Evolutionary conservation across 768 basidiomycete genomes (phyloP).

Genomic region (Termitomyces sp.): DNA sequence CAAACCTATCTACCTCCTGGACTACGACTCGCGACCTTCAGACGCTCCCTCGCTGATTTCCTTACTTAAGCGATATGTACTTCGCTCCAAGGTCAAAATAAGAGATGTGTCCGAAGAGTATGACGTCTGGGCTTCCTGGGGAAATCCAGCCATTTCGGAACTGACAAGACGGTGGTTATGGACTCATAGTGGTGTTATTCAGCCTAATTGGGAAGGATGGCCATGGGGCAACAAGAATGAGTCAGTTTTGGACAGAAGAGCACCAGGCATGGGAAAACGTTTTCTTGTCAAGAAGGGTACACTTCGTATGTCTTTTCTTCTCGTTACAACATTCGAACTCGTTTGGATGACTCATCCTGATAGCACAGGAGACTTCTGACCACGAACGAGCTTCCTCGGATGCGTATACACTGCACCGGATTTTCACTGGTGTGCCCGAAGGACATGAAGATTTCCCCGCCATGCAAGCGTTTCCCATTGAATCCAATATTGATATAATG

Average conservation of each 20-base stretch:
- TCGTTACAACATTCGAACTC: background rate
- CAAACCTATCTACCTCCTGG: conserved; percentile 60
- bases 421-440: conserved; percentile 85
- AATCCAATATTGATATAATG: conserved; percentile 94
- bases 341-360: background rate
- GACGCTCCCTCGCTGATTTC: conserved; percentile 60
- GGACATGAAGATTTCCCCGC: conserved; percentile 75
- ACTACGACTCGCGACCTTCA: conserved; percentile 64
- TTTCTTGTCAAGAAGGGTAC: conserved; percentile 69
- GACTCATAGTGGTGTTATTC: conserved; percentile 73
- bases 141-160: conserved; percentile 31
- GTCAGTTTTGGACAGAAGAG: conserved; percentile 62
- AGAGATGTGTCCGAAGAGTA: conserved; percentile 75
- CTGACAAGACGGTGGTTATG: conserved; percentile 39
- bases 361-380: conserved; percentile 54
- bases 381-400: conserved; percentile 54
- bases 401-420: conserved; percentile 76
- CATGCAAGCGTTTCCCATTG: conserved; percentile 84
- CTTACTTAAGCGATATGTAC: conserved; percentile 80
- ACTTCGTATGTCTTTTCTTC: conserved; percentile 54
- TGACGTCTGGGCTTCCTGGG: conserved; percentile 85
- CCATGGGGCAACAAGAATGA: conserved; percentile 62
- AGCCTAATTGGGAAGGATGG: conserved; percentile 69
- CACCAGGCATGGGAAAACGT: conserved; percentile 76
- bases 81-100: conserved; percentile 87